Percentiles rank a stretch among this genome's conserved stretches.
Conservation (phyloP, 106 monocot genomes). For the Iris macrosiphon region DNA sequence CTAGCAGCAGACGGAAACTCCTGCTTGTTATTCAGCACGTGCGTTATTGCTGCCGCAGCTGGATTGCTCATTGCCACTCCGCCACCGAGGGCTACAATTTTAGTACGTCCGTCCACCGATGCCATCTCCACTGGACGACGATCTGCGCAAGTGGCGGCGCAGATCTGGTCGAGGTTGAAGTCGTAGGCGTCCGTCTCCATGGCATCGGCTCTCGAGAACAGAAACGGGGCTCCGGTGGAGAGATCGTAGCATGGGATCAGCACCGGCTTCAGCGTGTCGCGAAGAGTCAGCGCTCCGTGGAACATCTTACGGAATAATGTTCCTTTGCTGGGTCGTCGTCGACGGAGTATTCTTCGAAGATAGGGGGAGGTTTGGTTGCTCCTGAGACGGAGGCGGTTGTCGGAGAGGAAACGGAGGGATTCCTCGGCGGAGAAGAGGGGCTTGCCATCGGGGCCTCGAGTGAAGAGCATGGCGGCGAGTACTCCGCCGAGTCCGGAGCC, state of each 20-base stretch:
- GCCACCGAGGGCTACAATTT: constrained; percentile 33
- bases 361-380: not conserved
- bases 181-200: constrained; percentile 53
- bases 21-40: constrained; percentile 68
- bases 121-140: constrained; percentile 2
- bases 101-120: constrained; percentile 34
- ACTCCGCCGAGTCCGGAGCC: constrained; percentile 70
- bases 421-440: constrained; percentile 15
- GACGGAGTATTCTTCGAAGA: constrained; percentile 6
- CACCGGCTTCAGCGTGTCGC: constrained; percentile 61
- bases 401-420: constrained; percentile 29
- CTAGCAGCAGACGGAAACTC: constrained; percentile 62
- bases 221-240: constrained; percentile 51
- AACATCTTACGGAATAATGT: constrained; percentile 18
- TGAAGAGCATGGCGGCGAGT: constrained; percentile 56
- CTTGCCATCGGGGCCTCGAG: constrained; percentile 22
- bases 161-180: constrained; percentile 48
- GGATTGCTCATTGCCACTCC: constrained; percentile 52
- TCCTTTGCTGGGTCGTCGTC: not conserved
- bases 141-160: constrained; percentile 37
- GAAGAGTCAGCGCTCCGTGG: constrained; percentile 40
- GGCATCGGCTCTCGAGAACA: constrained; percentile 78
- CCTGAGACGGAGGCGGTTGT: constrained; percentile 6
- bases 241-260: constrained; percentile 75
- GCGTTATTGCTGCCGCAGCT: constrained; percentile 54